Conservation (phyloP, 352 stramenopile genomes). For the Phytophthora sansomeana region DNA sequence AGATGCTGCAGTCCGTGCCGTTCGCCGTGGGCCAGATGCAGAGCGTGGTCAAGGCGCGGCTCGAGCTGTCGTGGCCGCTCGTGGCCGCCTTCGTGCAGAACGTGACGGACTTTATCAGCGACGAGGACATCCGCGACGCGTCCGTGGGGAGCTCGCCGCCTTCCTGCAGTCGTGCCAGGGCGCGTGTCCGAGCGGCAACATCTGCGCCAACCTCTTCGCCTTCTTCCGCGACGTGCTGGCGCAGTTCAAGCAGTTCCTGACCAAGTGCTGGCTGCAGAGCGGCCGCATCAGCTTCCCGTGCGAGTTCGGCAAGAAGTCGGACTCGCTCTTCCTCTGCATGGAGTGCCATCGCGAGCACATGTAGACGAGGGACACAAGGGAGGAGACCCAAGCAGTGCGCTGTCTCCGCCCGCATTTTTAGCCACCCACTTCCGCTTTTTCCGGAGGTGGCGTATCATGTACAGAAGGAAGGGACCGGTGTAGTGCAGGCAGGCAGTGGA, state of each 20-base stretch:
- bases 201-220: slow-evolving; percentile 63
- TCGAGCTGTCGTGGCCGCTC: slow-evolving; percentile 73
- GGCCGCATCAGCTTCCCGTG: slow-evolving; percentile 75
- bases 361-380: slow-evolving; percentile 29
- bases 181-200: slow-evolving; percentile 47
- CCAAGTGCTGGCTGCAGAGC: slow-evolving; percentile 58
- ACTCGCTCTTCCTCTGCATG: slow-evolving; percentile 83
- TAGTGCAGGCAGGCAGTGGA: slow-evolving; percentile 8
- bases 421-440: slow-evolving; percentile 1
- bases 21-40: slow-evolving; percentile 75
- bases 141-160: slow-evolving; percentile 62
- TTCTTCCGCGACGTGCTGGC: slow-evolving; percentile 71
- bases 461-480: slow-evolving; percentile 16
- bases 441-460: slow-evolving; percentile 29
- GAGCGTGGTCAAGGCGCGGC: slow-evolving; percentile 55
- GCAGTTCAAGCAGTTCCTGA: slow-evolving; percentile 79
- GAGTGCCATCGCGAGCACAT: slow-evolving; percentile 85
- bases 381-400: slow-evolving; percentile 31
- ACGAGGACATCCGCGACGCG: slow-evolving; percentile 80
- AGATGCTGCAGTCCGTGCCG: slow-evolving; percentile 70
- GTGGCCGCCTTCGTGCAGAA: slow-evolving; percentile 70
- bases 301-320: slow-evolving; percentile 85
- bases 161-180: slow-evolving; percentile 57
- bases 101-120: slow-evolving; percentile 70
- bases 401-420: slow-evolving; percentile 19